Conservation (phyloP, 495 filamentous ascomycete genomes). For the Xylaria nigripes region DNA sequence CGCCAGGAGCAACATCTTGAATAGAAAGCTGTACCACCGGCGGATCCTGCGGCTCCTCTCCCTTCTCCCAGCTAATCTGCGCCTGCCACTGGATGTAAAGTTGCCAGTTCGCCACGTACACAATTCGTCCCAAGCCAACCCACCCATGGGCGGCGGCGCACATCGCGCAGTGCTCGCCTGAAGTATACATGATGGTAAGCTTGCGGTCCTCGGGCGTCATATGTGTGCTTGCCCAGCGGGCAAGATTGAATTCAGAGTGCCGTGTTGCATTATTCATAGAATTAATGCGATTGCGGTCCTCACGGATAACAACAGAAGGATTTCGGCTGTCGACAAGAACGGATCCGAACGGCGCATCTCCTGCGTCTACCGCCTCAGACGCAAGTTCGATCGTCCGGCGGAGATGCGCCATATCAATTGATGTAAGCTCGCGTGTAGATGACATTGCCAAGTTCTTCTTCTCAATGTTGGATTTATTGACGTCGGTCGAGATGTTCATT, state of each 20-base stretch:
- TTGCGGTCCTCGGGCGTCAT: constrained; percentile 20
- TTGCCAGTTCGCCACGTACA: constrained; percentile 14
- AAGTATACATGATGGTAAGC: constrained; percentile 25
- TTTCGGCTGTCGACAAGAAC: constrained; percentile 5
- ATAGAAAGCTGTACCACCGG: background rate
- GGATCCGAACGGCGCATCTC: constrained; percentile 27
- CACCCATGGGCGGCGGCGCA: constrained; percentile 26
- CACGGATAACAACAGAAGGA: background rate
- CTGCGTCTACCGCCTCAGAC: constrained; percentile 23
- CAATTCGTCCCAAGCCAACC: constrained; percentile 24
- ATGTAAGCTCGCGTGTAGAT: background rate
- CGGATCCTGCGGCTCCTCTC: background rate
- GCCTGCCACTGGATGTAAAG: constrained; percentile 8
- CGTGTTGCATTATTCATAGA: constrained; percentile 11
- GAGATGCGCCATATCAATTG: background rate
- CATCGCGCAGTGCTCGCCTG: constrained; percentile 33
- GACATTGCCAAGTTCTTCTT: background rate
- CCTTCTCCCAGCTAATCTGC: background rate
- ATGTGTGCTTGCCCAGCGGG: constrained; percentile 16
- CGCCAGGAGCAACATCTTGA: background rate
- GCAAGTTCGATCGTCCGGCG: constrained; percentile 18
- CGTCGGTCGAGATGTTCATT: no score
- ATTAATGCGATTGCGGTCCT: constrained; percentile 14
- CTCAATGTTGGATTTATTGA: background rate
- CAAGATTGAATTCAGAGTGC: constrained; percentile 16